phyloP scores from a whole-genome alignment of 345 rosid genomes.

The Erysimum cheiranthoides region DNA sequence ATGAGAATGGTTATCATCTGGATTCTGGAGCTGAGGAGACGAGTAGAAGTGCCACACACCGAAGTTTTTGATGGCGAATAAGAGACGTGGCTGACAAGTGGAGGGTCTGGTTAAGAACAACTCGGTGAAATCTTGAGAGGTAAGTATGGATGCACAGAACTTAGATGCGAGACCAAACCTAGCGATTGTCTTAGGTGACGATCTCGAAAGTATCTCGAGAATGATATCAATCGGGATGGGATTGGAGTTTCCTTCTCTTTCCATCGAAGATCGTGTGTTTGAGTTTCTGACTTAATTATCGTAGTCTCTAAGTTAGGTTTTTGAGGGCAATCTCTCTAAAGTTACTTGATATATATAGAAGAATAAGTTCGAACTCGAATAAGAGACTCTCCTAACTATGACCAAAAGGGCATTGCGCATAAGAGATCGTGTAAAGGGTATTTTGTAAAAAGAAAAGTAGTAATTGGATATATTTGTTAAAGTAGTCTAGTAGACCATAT shows the following conservation, averaged over 20 bases:
- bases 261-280: not conserved
- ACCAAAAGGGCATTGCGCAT: no score
- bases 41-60: not conserved
- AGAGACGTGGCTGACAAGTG: not conserved
- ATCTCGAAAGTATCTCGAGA: not conserved
- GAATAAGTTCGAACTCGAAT: no score
- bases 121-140: not conserved
- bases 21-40: not conserved
- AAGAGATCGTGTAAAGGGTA: no score
- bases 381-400: no score
- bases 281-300: not conserved
- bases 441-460: no score
- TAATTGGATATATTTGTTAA: no score
- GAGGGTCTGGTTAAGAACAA: not conserved
- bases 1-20: not conserved
- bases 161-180: not conserved
- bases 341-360: no score
- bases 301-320: not conserved
- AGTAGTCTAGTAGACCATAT: no score
- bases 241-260: not conserved
- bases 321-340: no score
- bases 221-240: not conserved
- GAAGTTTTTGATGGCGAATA: not conserved
- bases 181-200: not conserved
- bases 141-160: not conserved